These are phyloP conservation scores for Peronospora farinosa DNA, from an alignment of 352 stramenopile species.

Conservation along the genomic window DNA sequence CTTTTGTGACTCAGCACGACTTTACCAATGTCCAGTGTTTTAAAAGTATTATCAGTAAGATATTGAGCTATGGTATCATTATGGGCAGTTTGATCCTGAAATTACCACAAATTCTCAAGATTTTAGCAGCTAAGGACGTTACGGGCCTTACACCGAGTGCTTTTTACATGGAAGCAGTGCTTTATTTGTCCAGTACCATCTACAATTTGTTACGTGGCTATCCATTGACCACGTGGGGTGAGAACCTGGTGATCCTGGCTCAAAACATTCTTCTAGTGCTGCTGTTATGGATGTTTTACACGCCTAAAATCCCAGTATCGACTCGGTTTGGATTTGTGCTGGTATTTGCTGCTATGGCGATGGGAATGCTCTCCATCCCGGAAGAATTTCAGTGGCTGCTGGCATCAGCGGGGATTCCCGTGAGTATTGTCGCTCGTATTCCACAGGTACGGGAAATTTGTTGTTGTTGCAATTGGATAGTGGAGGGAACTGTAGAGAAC, in stretches of 20 bases:
- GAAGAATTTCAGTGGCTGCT: constrained; percentile 71
- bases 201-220: constrained; percentile 85
- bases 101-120: constrained; percentile 87
- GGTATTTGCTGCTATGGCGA: constrained; percentile 41
- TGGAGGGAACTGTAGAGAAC: neutral
- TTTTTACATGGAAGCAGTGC: constrained; percentile 86
- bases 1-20: constrained; percentile 75
- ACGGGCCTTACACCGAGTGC: constrained; percentile 77
- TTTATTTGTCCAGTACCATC: constrained; percentile 72
- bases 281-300: constrained; percentile 69
- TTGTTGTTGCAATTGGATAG: neutral
- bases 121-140: constrained; percentile 69
- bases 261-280: constrained; percentile 83
- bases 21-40: constrained; percentile 78
- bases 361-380: constrained; percentile 57
- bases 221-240: constrained; percentile 80
- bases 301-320: constrained; percentile 43
- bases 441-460: constrained; percentile 50
- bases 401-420: constrained; percentile 61
- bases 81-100: constrained; percentile 81
- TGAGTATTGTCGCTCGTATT: constrained; percentile 75
- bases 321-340: constrained; percentile 45
- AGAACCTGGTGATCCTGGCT: constrained; percentile 80
- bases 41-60: constrained; percentile 81
- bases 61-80: constrained; percentile 85